These are phyloP conservation scores for Fusarium poae DNA, from an alignment of 2,329 filamentous ascomycete species.

Conservation along the genomic window DNA sequence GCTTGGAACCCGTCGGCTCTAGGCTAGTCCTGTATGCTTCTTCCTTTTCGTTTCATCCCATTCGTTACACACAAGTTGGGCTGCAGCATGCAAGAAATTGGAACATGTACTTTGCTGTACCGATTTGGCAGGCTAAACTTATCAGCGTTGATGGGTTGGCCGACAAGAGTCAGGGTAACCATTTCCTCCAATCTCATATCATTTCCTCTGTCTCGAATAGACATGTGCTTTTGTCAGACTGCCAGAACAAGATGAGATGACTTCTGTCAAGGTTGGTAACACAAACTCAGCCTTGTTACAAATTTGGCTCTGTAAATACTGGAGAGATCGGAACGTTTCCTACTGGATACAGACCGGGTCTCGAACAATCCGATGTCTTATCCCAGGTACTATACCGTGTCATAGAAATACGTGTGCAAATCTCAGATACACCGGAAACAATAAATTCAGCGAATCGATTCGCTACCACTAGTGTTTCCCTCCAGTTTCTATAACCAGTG, in stretches of 20 bases:
- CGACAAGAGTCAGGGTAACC: constrained; percentile 35
- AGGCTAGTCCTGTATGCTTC: constrained; percentile 18
- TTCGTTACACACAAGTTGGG: constrained; percentile 32
- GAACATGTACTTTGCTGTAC: constrained; percentile 23
- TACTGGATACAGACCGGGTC: constrained; percentile 26
- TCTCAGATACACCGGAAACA: neutral
- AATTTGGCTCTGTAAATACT: neutral
- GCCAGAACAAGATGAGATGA: constrained; percentile 20
- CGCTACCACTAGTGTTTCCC: neutral
- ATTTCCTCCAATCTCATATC: constrained; percentile 37
- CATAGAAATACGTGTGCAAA: neutral
- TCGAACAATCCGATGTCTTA: constrained; percentile 15
- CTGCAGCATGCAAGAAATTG: constrained; percentile 47
- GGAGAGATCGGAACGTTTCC: constrained; percentile 36
- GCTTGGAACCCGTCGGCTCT: constrained; percentile 19
- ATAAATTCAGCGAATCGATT: neutral
- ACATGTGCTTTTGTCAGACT: constrained; percentile 6
- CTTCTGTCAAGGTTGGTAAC: constrained; percentile 26
- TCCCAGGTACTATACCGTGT: neutral
- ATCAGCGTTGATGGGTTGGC: constrained; percentile 38
- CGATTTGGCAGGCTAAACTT: constrained; percentile 18
- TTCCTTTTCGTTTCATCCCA: constrained; percentile 27
- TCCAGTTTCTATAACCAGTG: neutral
- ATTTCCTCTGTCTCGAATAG: constrained; percentile 18
- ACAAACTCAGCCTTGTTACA: constrained; percentile 40